Base-by-base conservation (phyloP, 495 filamentous ascomycete species). In the Patellaria atrata region DNA sequence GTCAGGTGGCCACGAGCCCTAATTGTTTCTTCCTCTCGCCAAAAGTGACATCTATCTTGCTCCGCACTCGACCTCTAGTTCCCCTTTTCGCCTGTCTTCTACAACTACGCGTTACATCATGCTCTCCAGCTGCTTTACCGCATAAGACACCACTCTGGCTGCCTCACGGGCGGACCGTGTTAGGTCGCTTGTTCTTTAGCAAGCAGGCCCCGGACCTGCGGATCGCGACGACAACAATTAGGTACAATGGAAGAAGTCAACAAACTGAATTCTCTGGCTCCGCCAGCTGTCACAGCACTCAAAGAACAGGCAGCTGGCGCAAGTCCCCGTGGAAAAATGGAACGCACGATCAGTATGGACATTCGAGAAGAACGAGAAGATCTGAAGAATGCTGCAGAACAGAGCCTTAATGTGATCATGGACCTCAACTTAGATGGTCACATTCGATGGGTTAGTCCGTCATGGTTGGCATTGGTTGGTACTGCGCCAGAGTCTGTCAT, bases 391-490 rank as follows among this genome's bases (percentile, higher is more conserved):
- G 91, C 86, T 14, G 89, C 89, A 15, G 89, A 97, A 57, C 83
- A 96, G 62, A 93, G 82, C 7, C 63, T 89, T 51, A 96, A 94
- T 59, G 79, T 93, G 35, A 94, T 97, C 45, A 61, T 96, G 51
- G 85, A 97, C 56, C 69, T 97, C 33, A 81, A 78, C 46, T 65
- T 96, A 30, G 81, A 92, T 47, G 82, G 82, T 30, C 76, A 70
- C 24, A 78, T 97, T 46, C 73, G 81, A 51, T 96, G 91, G 83
- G 86, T 89, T 38, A 96, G 87, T 57, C 80, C 84, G 6, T 92
- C 86, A n/a, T 97, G 89, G 89, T 71, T 71, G 37, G 83, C 93
- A 48, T 80, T 97, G 27, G 76, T 96, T 29, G 89, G 89, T 30
- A 84, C 81, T 3, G 48, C 67, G 26, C 71, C 73, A 12, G 72